Evolutionary conservation across 1,284 basidiomycete species (phyloP).

Genomic region (Trametes sp.): DNA sequence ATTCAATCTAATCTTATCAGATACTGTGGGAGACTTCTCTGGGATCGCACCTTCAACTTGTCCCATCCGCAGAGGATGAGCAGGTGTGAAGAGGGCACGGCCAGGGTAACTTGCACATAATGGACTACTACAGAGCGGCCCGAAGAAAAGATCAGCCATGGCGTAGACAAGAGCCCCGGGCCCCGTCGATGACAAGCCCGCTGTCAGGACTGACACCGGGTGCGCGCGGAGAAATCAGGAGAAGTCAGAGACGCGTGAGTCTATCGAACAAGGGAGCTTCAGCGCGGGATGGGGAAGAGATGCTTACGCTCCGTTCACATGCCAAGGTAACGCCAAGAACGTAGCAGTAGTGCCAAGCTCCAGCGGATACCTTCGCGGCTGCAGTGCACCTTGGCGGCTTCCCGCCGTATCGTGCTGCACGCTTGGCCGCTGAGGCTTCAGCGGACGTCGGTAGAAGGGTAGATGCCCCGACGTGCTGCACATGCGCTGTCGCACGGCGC

Average conservation of each 20-base stretch:
- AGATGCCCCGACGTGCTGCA: not conserved
- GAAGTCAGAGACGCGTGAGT: constrained; percentile 12
- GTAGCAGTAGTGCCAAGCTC: constrained; percentile 20
- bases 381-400: constrained; percentile 7
- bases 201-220: constrained; percentile 15
- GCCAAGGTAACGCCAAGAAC: constrained; percentile 29
- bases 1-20: constrained; percentile 18
- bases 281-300: constrained; percentile 18
- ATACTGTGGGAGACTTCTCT: constrained; percentile 6
- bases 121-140: not conserved
- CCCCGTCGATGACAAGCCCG: not conserved
- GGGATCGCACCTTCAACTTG: not conserved
- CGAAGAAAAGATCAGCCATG: not conserved
- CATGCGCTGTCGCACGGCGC: not conserved
- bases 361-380: not conserved
- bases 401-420: not conserved
- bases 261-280: constrained; percentile 17
- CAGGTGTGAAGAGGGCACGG: not conserved
- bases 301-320: constrained; percentile 20
- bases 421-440: not conserved
- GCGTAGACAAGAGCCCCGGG: not conserved
- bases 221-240: constrained; percentile 2
- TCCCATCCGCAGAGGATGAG: not conserved
- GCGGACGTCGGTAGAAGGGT: not conserved
- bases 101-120: not conserved